Percentiles rank a stretch among this genome's conserved stretches.
These are phyloP conservation scores for Penicillium salamii DNA, from an alignment of 495 filamentous ascomycete genomes.

Conservation along the genomic window DNA sequence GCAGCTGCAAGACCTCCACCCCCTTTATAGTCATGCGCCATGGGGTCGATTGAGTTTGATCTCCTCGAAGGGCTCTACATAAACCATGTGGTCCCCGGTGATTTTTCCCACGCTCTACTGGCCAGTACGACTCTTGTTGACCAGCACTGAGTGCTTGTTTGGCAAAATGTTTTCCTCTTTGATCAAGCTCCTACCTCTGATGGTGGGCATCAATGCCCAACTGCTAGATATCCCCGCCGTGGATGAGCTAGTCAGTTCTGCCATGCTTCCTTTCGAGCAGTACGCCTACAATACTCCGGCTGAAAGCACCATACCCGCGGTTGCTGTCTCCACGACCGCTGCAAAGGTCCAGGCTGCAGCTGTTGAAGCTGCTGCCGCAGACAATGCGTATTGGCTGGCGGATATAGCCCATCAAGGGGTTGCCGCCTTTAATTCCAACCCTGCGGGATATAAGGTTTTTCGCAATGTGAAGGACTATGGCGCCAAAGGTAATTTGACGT, in stretches of 20 bases:
- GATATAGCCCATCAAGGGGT: constrained; percentile 62
- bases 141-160: neutral
- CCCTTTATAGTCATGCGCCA: constrained; percentile 9
- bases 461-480: constrained; percentile 79
- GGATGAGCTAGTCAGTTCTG: constrained; percentile 18
- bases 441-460: constrained; percentile 60
- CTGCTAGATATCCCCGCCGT: constrained; percentile 21
- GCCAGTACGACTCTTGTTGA: neutral
- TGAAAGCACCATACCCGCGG: constrained; percentile 1
- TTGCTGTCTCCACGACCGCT: constrained; percentile 1
- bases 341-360: constrained; percentile 6
- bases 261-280: constrained; percentile 11
- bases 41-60: neutral
- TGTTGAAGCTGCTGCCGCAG: constrained; percentile 20
- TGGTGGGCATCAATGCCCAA: constrained; percentile 21
- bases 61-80: neutral
- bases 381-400: constrained; percentile 62
- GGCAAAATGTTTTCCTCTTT: constrained; percentile 19
- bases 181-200: constrained; percentile 8
- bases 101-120: constrained; percentile 1
- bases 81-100: constrained; percentile 3
- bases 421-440: constrained; percentile 55
- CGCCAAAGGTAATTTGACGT: constrained; percentile 40
- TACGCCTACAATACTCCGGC: constrained; percentile 18
- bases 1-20: too few species aligned